phyloP scores from a whole-genome alignment of 1,284 basidiomycete genomes.

The Cryptococcus depauperatus region DNA sequence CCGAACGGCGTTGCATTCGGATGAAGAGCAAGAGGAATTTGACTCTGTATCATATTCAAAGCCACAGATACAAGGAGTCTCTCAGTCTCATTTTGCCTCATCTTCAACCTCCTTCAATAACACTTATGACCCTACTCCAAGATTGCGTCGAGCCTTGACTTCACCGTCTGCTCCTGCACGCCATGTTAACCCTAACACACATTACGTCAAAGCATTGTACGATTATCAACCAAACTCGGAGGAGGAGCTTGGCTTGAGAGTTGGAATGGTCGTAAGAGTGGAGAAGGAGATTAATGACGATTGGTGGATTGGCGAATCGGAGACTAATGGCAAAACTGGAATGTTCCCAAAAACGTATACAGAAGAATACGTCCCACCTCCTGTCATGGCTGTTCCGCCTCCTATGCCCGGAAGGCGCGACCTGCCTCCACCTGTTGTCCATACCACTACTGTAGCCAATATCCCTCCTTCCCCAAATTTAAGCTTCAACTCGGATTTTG shows the following conservation, averaged over 20 bases:
- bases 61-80: constrained; percentile 8
- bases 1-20: constrained; percentile 41
- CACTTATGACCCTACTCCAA: constrained; percentile 15
- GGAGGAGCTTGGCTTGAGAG: constrained; percentile 65
- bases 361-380: constrained; percentile 47
- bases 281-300: constrained; percentile 62
- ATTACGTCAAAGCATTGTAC: constrained; percentile 57
- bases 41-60: constrained; percentile 28
- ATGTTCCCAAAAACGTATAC: constrained; percentile 69
- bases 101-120: constrained; percentile 7
- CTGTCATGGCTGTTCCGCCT: constrained; percentile 27
- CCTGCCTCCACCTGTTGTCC: constrained; percentile 11
- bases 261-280: constrained; percentile 64
- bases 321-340: constrained; percentile 53
- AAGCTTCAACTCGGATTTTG: constrained; percentile 21
- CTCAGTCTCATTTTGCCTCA: constrained; percentile 14
- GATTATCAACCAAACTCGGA: constrained; percentile 58
- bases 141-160: constrained; percentile 28
- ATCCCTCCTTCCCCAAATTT: constrained; percentile 12
- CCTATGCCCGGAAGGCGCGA: constrained; percentile 11
- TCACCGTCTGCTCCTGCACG: constrained; percentile 20
- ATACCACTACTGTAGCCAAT: neutral
- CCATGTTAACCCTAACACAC: constrained; percentile 11
- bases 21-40: constrained; percentile 41
- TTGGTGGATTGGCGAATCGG: constrained; percentile 2